Percentiles rank a stretch among this genome's conserved stretches.
phyloP scores from a whole-genome alignment of 2,329 filamentous ascomycete species.

The Talaromyces sp. region DNA sequence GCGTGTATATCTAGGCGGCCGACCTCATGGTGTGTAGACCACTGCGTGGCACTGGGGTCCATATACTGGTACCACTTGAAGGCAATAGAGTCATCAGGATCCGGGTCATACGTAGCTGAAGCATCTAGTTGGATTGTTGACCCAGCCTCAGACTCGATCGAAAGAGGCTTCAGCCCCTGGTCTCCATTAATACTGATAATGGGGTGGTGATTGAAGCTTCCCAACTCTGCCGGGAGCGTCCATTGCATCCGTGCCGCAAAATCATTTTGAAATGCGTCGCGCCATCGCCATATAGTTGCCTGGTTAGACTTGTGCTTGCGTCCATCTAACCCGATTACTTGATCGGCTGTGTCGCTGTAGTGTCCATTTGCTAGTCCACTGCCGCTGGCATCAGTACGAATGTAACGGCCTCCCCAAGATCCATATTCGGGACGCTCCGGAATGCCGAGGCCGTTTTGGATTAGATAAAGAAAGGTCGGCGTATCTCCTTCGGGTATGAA shows the following conservation, averaged over 20 bases:
- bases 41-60: slow-evolving; percentile 1
- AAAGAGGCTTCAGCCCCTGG: background rate
- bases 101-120: background rate
- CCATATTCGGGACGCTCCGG: slow-evolving; percentile 38
- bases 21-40: background rate
- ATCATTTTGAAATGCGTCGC: slow-evolving; percentile 48
- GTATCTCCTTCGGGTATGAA: slow-evolving; percentile 52
- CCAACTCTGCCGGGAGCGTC: slow-evolving; percentile 28
- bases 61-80: slow-evolving; percentile 1
- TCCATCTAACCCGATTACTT: slow-evolving; percentile 29
- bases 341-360: slow-evolving; percentile 24
- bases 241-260: slow-evolving; percentile 47
- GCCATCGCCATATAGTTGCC: slow-evolving; percentile 52
- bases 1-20: background rate
- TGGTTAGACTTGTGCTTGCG: slow-evolving; percentile 35
- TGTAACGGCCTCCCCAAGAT: slow-evolving; percentile 40
- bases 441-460: slow-evolving; percentile 39
- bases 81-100: background rate
- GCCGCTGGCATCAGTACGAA: background rate
- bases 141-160: background rate
- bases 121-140: background rate
- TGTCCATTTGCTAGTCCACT: background rate
- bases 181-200: background rate
- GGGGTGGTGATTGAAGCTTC: slow-evolving; percentile 21
- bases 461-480: slow-evolving; percentile 36